Evolutionary conservation across 1,284 basidiomycete genomes (phyloP).

Genomic region (Rhodotorula sp.): DNA sequence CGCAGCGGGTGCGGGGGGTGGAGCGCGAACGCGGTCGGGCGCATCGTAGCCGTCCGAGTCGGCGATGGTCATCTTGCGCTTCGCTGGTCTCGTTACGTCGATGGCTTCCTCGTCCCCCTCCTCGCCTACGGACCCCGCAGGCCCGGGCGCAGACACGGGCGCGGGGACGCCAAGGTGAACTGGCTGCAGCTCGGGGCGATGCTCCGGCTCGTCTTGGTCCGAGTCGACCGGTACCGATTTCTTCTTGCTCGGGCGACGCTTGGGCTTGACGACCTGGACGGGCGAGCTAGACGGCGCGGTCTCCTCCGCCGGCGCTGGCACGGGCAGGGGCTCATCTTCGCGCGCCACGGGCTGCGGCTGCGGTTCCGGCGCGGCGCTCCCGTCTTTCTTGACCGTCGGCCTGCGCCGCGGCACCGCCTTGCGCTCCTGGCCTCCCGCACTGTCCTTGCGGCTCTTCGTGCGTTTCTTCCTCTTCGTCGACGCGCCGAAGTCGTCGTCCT

Average conservation of each 20-base stretch:
- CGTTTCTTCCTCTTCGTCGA: conserved; percentile 9
- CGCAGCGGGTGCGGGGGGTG: neutral
- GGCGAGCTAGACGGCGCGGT: no score
- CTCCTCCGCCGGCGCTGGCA: neutral
- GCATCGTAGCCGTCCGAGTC: neutral
- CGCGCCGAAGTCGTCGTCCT: conserved; percentile 10
- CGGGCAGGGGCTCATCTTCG: neutral
- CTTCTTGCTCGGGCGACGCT: neutral
- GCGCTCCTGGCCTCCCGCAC: neutral
- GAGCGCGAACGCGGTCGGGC: no score
- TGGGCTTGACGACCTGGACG: neutral
- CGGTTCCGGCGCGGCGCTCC: neutral
- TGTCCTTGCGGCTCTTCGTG: neutral
- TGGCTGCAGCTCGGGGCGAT: neutral
- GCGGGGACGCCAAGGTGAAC: neutral
- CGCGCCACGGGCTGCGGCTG: neutral
- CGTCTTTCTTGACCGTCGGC: conserved; percentile 12
- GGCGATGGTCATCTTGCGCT: conserved; percentile 3
- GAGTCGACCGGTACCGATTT: neutral
- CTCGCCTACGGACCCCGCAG: neutral
- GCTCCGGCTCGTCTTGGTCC: neutral
- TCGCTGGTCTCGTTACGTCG: neutral
- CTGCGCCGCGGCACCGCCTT: neutral
- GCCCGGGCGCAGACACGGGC: neutral
- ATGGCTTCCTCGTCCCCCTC: neutral